phyloP scores from a whole-genome alignment of 2,329 filamentous ascomycete genomes.

The Rasamsonia emersonii region DNA sequence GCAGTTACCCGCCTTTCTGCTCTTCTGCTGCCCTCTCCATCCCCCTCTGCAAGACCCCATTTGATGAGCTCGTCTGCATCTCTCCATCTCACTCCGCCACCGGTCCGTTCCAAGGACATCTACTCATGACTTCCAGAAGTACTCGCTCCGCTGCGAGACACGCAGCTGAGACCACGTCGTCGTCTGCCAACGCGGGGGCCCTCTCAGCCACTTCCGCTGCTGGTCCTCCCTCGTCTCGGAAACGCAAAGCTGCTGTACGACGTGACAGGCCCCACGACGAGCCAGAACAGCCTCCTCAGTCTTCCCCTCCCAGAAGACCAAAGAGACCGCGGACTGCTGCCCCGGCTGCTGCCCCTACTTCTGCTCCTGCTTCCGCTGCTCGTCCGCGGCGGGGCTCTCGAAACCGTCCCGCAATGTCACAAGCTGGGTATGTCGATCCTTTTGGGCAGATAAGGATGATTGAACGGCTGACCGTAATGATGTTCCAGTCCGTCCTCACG shows the following conservation, averaged over 20 bases:
- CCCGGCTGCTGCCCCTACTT: slow-evolving; percentile 30
- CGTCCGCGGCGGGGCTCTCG: slow-evolving; percentile 34
- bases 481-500: slow-evolving; percentile 51
- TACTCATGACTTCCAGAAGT: slow-evolving; percentile 93
- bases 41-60: not conserved
- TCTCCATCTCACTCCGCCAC: slow-evolving; percentile 5
- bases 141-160: slow-evolving; percentile 91
- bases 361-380: slow-evolving; percentile 29
- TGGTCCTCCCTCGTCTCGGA: slow-evolving; percentile 49
- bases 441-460: slow-evolving; percentile 10
- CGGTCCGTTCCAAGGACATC: slow-evolving; percentile 20
- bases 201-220: slow-evolving; percentile 33
- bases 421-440: slow-evolving; percentile 27
- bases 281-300: slow-evolving; percentile 23
- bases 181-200: slow-evolving; percentile 33
- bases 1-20: not conserved
- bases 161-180: slow-evolving; percentile 45
- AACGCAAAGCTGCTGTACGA: slow-evolving; percentile 62
- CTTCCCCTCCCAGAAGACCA: slow-evolving; percentile 46
- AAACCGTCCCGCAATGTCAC: slow-evolving; percentile 32
- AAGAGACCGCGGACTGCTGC: slow-evolving; percentile 63
- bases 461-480: too few relatives aligned
- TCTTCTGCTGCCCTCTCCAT: not conserved
- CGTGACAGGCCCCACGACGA: slow-evolving; percentile 38
- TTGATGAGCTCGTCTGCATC: slow-evolving; percentile 3